Base-by-base conservation (phyloP, 2,329 filamentous ascomycete genomes). In the Aspergillus brasiliensis region DNA sequence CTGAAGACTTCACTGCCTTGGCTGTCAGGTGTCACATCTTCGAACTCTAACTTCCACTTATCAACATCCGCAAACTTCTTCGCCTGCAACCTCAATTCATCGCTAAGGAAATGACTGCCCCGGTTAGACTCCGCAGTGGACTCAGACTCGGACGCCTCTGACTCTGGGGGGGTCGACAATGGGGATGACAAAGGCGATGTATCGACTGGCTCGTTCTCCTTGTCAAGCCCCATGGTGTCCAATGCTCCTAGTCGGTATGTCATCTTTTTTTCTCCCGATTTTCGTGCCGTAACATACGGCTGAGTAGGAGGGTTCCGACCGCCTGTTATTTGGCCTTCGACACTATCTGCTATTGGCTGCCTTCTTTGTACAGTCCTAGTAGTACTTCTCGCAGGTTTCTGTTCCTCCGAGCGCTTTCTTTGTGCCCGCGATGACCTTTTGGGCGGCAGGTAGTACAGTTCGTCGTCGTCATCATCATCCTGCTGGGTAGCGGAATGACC, bases 21-120 rank as follows among this genome's bases (percentile, higher is more conserved):
- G 34, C 63, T 68, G 42, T 66, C 70, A 19, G 67, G 65, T 15
- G 56, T 65, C 3, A 78, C 73, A 56, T 79, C 77, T 61, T 79
- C 77, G 69, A 78, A 79, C 27, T 78, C 77, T 71, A 79, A 77
- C 58, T 76, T 51, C 77, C 77, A 79, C 61, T 72, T 63, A 62
- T 79, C 77, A 46, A 79, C 67, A 60, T 78, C 77, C 0, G 73
- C 73, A 66, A 79, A 79, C 44, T 78, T 78, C 61, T 67, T 66
- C 27, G 71, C 71, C 52, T 75, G 73, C 15, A 64, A 59, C 21
- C 69, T 68, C 34, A 79, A 65, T 52, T 79, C 77, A 40, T 74
- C 72, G 59, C 75, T 79, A 46, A 70, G 59, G 53, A 66, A 70
- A 37, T 66, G 65, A 6, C 56, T 61, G 34, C 60, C 52, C 2